Evolutionary conservation across 192 early-diverging fungal genomes (phyloP).

Genomic region (Coemansia erecta): DNA sequence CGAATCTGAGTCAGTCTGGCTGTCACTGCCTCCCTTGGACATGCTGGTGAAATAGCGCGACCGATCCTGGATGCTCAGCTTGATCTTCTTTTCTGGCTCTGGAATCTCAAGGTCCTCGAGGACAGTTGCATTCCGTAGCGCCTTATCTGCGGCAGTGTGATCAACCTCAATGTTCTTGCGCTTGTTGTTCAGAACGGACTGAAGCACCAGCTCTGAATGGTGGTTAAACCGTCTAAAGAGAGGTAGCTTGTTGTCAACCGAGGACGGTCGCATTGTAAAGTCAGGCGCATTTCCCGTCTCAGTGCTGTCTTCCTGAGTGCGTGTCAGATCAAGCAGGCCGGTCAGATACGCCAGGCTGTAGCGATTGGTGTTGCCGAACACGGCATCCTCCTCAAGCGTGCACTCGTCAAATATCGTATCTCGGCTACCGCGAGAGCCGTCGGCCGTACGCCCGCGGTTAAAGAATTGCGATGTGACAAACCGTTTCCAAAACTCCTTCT

Average conservation of each 20-base stretch:
- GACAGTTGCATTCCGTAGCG: conserved; percentile 59
- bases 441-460: conserved; percentile 67
- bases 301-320: conserved; percentile 77
- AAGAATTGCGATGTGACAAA: conserved; percentile 84
- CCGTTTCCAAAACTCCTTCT: conserved; percentile 84
- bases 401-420: conserved; percentile 82
- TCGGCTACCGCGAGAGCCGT: conserved; percentile 33
- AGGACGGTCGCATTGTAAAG: conserved; percentile 75
- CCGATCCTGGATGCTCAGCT: conserved; percentile 74
- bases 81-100: conserved; percentile 48
- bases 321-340: conserved; percentile 73
- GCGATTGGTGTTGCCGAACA: conserved; percentile 39
- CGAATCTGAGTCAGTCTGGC: not conserved
- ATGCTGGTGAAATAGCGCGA: conserved; percentile 75
- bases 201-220: conserved; percentile 78
- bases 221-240: conserved; percentile 87
- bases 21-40: conserved; percentile 20
- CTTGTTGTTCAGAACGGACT: conserved; percentile 44
- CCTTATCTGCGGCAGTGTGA: conserved; percentile 26
- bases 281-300: conserved; percentile 78
- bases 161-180: conserved; percentile 11
- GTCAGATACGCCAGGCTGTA: conserved; percentile 60
- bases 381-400: conserved; percentile 73
- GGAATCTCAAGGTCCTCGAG: conserved; percentile 68
- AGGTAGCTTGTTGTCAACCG: conserved; percentile 61